phyloP scores from a whole-genome alignment of 768 basidiomycete species.

The Scleroderma citrinum region DNA sequence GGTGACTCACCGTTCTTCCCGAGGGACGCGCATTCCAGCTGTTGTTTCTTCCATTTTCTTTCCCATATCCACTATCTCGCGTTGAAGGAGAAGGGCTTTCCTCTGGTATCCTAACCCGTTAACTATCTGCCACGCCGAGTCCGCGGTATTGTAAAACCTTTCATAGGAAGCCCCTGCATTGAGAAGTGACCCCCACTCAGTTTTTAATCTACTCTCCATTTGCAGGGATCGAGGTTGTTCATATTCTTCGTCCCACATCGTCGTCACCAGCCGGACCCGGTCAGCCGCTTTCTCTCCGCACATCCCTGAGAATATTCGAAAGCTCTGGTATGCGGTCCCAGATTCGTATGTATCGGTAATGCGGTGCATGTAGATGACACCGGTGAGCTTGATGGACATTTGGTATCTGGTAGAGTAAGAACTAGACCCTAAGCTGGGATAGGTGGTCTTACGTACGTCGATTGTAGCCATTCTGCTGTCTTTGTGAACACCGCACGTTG shows the following conservation, averaged over 20 bases:
- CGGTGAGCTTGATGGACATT: background rate
- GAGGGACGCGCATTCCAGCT: background rate
- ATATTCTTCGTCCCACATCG: background rate
- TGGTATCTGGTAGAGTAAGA: background rate
- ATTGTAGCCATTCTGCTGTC: background rate
- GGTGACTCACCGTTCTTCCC: background rate
- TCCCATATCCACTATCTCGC: background rate
- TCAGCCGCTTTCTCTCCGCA: background rate
- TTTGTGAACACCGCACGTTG: background rate
- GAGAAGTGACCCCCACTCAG: background rate
- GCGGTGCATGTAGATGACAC: background rate
- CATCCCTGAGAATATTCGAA: background rate
- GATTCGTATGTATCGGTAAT: background rate
- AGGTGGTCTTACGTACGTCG: background rate
- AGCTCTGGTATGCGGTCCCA: background rate
- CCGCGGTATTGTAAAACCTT: background rate
- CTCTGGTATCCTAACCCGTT: background rate
- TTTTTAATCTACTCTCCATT: too few species aligned
- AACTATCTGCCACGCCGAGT: background rate
- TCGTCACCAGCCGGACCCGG: background rate
- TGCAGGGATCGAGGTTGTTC: background rate
- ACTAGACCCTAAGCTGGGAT: background rate
- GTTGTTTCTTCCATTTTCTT: background rate
- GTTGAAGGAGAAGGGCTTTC: background rate
- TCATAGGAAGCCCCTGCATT: background rate